Evolutionary conservation across 2,329 filamentous ascomycete species (phyloP).

Genomic region (Amylocarpus encephaloides): DNA sequence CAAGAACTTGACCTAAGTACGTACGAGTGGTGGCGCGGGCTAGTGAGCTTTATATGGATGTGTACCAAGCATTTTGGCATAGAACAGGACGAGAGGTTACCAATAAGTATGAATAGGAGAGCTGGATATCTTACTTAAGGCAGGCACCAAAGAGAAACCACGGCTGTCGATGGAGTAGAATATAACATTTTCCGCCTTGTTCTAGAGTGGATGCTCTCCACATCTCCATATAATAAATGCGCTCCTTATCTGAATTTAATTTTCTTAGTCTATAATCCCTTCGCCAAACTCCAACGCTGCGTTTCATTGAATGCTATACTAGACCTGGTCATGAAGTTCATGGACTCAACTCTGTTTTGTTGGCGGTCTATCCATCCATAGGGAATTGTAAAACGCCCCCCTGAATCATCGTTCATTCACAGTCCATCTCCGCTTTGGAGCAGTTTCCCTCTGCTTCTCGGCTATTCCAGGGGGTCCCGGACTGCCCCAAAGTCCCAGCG

Average conservation of each 20-base stretch:
- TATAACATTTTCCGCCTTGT: neutral
- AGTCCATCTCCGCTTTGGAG: constrained; percentile 50
- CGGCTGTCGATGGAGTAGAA: neutral
- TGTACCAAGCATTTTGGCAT: too few relatives aligned
- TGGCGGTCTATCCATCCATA: neutral
- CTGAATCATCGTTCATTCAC: constrained; percentile 38
- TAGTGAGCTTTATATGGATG: too few relatives aligned
- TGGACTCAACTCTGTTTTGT: neutral
- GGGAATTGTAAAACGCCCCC: neutral
- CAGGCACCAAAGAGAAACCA: neutral
- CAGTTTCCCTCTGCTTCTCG: constrained; percentile 41
- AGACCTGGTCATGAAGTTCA: neutral
- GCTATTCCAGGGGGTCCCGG: constrained; percentile 40
- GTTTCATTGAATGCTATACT: neutral
- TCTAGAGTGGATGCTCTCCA: neutral
- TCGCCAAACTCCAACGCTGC: constrained; percentile 11
- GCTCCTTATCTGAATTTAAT: neutral
- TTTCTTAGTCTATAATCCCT: neutral
- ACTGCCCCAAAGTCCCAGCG: constrained; percentile 40
- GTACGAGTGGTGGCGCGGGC: too few relatives aligned
- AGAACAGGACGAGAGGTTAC: too few relatives aligned
- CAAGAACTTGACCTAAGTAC: too few relatives aligned
- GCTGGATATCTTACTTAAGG: too few relatives aligned
- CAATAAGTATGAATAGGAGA: too few relatives aligned
- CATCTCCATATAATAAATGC: neutral